A percentile compares a stretch with the other conserved stretches of the same genome.
These are phyloP conservation scores for Globisporangium lucens DNA, from an alignment of 352 stramenopile genomes.

Conservation along the genomic window DNA sequence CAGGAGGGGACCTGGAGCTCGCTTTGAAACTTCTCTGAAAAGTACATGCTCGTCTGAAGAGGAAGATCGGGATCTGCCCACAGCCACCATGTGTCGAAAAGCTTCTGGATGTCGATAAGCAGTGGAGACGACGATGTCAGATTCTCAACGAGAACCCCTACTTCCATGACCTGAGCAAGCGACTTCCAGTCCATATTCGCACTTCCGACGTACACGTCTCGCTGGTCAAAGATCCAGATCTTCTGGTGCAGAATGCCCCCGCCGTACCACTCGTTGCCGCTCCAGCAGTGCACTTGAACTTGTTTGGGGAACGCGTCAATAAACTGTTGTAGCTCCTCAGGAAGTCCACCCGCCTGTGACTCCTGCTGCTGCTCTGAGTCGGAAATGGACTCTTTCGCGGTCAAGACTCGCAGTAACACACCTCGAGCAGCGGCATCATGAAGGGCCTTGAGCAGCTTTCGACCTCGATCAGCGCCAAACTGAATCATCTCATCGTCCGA, in stretches of 20 bases:
- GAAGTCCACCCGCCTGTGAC: constrained; percentile 20
- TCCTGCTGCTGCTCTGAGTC: background rate
- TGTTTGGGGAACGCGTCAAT: constrained; percentile 26
- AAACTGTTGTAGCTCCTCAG: constrained; percentile 54
- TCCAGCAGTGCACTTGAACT: constrained; percentile 59
- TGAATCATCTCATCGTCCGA: constrained; percentile 47
- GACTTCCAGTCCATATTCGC: constrained; percentile 89
- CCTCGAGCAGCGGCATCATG: constrained; percentile 43
- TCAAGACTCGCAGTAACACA: constrained; percentile 57
- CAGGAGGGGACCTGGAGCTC: constrained; percentile 56
- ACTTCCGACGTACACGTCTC: constrained; percentile 71
- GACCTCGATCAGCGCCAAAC: constrained; percentile 58
- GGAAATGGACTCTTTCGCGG: constrained; percentile 26
- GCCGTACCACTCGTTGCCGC: constrained; percentile 62
- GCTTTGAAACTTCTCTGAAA: constrained; percentile 56
- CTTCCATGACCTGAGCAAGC: constrained; percentile 79
- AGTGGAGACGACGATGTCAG: constrained; percentile 27
- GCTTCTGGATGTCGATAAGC: constrained; percentile 53
- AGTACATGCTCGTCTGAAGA: constrained; percentile 38
- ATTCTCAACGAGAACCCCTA: constrained; percentile 66
- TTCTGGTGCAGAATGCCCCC: constrained; percentile 84
- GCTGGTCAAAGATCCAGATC: constrained; percentile 68
- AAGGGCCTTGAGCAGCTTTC: constrained; percentile 50
- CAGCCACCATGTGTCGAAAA: constrained; percentile 76
- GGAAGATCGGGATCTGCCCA: constrained; percentile 39